These are phyloP conservation scores for Suillus decipiens DNA, from an alignment of 768 basidiomycete genomes.

Conservation along the genomic window DNA sequence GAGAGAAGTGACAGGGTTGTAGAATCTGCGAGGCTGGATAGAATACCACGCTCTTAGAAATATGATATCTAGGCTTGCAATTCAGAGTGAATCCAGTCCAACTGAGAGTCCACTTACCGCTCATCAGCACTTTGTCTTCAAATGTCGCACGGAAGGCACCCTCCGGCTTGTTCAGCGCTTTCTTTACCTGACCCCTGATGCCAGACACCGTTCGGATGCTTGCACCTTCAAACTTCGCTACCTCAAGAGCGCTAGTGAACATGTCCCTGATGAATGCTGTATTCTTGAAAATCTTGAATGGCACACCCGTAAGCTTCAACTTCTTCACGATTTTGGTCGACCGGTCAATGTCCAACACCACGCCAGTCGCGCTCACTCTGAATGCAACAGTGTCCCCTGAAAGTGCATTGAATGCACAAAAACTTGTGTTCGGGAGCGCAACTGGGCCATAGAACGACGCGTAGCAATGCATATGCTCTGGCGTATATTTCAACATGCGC, in stretches of 20 bases:
- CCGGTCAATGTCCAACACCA: slow-evolving; percentile 90
- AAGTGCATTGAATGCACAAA: slow-evolving; percentile 95
- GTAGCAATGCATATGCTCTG: slow-evolving; percentile 99
- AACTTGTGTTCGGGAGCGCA: slow-evolving; percentile 89
- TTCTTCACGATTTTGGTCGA: slow-evolving; percentile 98
- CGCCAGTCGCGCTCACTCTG: slow-evolving; percentile 90
- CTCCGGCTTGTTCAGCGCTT: slow-evolving; percentile 91
- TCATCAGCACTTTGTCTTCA: slow-evolving; percentile 96
- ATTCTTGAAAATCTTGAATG: slow-evolving; percentile 98
- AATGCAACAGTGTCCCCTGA: slow-evolving; percentile 69
- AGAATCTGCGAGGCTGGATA: slow-evolving; percentile 92
- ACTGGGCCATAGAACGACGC: slow-evolving; percentile 97
- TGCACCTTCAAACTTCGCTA: slow-evolving; percentile 99
- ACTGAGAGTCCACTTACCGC: slow-evolving; percentile 58
- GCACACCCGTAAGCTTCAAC: slow-evolving; percentile 92
- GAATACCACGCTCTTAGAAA: slow-evolving; percentile 98
- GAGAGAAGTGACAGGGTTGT: slow-evolving; percentile 94
- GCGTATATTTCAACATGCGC: slow-evolving; percentile 99
- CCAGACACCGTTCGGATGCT: slow-evolving; percentile 94
- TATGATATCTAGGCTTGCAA: slow-evolving; percentile 69
- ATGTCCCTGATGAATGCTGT: slow-evolving; percentile 98
- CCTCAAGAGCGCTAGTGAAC: slow-evolving; percentile 92
- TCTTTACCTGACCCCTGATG: slow-evolving; percentile 96
- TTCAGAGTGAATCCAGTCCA: not conserved
- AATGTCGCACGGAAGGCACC: slow-evolving; percentile 96